Evolutionary conservation across 441 rosid species (phyloP).

Genomic region (Theobroma grandiflorum): DNA sequence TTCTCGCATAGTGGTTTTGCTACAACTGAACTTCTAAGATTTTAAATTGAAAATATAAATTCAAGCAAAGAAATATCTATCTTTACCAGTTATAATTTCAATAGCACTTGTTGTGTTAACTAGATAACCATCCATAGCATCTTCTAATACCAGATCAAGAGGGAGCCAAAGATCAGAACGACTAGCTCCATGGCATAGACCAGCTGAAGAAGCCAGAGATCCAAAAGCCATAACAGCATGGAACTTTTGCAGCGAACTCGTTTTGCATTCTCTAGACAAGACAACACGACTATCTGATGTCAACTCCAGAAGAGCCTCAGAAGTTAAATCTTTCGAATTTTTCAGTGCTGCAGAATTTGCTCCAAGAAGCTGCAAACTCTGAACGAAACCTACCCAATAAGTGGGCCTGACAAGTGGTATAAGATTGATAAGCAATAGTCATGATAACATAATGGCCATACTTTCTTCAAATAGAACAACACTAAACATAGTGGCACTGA

Average conservation of each 20-base stretch:
- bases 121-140: conserved; percentile 86
- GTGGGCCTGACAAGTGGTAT: conserved; percentile 50
- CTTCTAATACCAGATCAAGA: conserved; percentile 77
- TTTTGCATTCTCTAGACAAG: conserved; percentile 52
- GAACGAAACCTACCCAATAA: conserved; percentile 62
- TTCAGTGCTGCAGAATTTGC: conserved; percentile 55
- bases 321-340: conserved; percentile 46
- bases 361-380: conserved; percentile 56
- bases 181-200: conserved; percentile 65
- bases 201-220: conserved; percentile 57
- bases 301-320: conserved; percentile 54
- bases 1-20: conserved; percentile 21
- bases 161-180: conserved; percentile 81
- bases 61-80: conserved; percentile 13
- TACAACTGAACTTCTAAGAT: conserved; percentile 28
- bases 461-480: conserved; percentile 2
- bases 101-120: conserved; percentile 73
- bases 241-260: conserved; percentile 51
- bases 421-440: conserved; percentile 30
- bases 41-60: conserved; percentile 29
- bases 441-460: conserved; percentile 17
- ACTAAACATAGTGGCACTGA: conserved; percentile 3
- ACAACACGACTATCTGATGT: conserved; percentile 46
- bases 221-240: conserved; percentile 62
- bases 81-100: conserved; percentile 72